Percentiles rank a stretch among this genome's conserved stretches.
These are phyloP conservation scores for Zygosaccharomyces pseudorouxii DNA, from an alignment of 805 yeast genomes.

Conservation along the genomic window DNA sequence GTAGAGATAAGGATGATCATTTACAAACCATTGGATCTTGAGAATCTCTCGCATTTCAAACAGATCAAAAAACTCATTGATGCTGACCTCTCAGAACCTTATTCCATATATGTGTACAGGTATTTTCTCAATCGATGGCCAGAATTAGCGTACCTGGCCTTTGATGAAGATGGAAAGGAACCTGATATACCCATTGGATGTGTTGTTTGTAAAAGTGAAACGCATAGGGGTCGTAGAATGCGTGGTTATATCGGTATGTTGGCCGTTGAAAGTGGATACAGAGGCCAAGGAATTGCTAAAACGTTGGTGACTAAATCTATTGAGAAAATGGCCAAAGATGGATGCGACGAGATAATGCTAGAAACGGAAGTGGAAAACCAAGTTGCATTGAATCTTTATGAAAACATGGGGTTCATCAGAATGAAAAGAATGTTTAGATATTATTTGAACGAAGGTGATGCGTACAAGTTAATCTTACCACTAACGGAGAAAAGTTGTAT, in stretches of 20 bases:
- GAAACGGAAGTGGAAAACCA: constrained; percentile 85
- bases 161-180: constrained; percentile 30
- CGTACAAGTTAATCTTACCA: constrained; percentile 81
- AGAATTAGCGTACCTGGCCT: constrained; percentile 65
- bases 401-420: constrained; percentile 69
- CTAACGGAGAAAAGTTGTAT: constrained; percentile 53
- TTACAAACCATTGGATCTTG: constrained; percentile 28
- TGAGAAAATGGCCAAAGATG: constrained; percentile 54
- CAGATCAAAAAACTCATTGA: constrained; percentile 56
- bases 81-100: constrained; percentile 83
- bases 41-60: constrained; percentile 38
- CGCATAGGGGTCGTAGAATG: constrained; percentile 59
- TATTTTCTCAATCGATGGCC: constrained; percentile 92
- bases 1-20: constrained; percentile 8
- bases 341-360: constrained; percentile 85
- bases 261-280: constrained; percentile 65
- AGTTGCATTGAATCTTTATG: constrained; percentile 67
- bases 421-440: constrained; percentile 77
- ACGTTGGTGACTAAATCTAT: constrained; percentile 59
- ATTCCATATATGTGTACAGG: constrained; percentile 87
- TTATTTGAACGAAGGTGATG: constrained; percentile 90
- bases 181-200: constrained; percentile 60
- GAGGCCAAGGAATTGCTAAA: constrained; percentile 83
- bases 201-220: constrained; percentile 74
- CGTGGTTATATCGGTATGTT: constrained; percentile 97